These are phyloP conservation scores for Dittrichia graveolens DNA, from an alignment of 129 eudicot genomes.

Conservation along the genomic window DNA sequence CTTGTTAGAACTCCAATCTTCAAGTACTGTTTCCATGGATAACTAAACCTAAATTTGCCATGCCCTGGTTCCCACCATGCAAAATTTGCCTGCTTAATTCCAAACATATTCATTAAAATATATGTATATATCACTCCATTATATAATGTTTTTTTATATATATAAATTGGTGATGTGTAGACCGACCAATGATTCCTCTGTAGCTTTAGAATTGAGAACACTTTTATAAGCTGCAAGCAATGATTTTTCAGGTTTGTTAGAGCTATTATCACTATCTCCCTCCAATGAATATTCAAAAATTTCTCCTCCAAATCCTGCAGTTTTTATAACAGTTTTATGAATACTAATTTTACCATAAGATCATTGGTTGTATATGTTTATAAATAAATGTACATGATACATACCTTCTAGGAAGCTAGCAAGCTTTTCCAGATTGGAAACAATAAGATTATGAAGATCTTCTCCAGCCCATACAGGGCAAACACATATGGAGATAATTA, in stretches of 20 bases:
- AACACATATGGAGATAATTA: conserved; percentile 47
- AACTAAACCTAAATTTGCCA: conserved; percentile 58
- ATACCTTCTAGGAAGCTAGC: conserved; percentile 64
- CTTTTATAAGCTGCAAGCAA: conserved; percentile 48
- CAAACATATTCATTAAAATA: background rate
- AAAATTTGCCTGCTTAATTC: conserved; percentile 72
- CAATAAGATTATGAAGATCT: conserved; percentile 62
- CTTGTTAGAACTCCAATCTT: conserved; percentile 56
- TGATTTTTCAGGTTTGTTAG: conserved; percentile 17
- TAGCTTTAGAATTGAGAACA: conserved; percentile 63
- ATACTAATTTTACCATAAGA: background rate
- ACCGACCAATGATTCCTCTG: conserved; percentile 70
- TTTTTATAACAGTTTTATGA: background rate
- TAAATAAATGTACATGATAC: background rate
- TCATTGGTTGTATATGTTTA: background rate
- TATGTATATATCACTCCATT: background rate
- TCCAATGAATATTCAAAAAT: conserved; percentile 20
- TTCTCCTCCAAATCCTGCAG: conserved; percentile 53
- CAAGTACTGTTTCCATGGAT: conserved; percentile 82
- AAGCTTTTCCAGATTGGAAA: conserved; percentile 58
- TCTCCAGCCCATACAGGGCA: conserved; percentile 91
- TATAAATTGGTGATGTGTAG: background rate
- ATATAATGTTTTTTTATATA: background rate
- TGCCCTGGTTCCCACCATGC: conserved; percentile 97
- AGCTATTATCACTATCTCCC: conserved; percentile 16